Evolutionary conservation across 192 early-diverging fungal genomes (phyloP), one percentile per base, ranked within the genome.

Genomic region (Podila epigama): DNA sequence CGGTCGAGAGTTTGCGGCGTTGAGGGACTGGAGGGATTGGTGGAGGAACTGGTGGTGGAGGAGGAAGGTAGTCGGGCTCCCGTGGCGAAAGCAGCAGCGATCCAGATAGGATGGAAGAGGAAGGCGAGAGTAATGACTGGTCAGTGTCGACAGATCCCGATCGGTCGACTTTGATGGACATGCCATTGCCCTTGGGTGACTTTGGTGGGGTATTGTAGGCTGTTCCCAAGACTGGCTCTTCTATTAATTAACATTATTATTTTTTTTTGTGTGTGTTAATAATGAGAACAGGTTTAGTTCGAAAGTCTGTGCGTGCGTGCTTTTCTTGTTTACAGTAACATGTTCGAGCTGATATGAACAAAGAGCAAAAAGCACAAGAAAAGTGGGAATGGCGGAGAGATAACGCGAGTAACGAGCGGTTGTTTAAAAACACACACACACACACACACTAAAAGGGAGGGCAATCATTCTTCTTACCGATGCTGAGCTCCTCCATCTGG

Each of bases 11-110:
- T 31, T 68, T 77, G 13, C 73, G 50, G 36, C 73, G 35, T 25
- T 77, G 73, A 20, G 73, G 61, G 34, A 68, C 55, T 51, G 73
- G 66, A n/a, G 73, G 73, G 25, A 77, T 59, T 41, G 73, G 73
- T 35, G 73, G 73, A 8, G 73, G 66, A 1, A 77, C 42, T 0
- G 65, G 39, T 37, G 66, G 73, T 28, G 73, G 73, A 42, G 73
- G 73, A 16, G 73, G 73, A 4, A 54, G 66, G 33, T 68, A 68
- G 32, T 77, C 66, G 13, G 73, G 73, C 18, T 77, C 73, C n/a
- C 73, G 37, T 34, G 73, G 73, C 5, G 73, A 77, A 27, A 77
- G 28, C 7, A 60, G 40, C 3, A 77, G 50, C 10, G 68, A 65
- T 20, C 66, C 54, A 15, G 73, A 77, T 22, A 65, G 53, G 13